phyloP scores from a whole-genome alignment of 2,329 filamentous ascomycete genomes.

The Botrytis galanthina region DNA sequence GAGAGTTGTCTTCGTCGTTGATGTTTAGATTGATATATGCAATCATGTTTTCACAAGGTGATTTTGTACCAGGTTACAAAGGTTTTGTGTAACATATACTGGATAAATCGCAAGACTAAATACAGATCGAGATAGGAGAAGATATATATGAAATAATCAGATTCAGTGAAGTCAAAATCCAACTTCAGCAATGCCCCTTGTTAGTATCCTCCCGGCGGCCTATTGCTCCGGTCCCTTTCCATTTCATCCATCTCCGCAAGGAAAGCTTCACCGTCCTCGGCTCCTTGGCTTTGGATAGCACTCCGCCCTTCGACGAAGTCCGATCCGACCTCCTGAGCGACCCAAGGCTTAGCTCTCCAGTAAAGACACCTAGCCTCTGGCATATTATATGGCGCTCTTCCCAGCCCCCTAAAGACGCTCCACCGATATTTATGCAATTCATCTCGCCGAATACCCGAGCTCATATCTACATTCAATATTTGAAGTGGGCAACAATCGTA shows the following conservation, averaged over 20 bases:
- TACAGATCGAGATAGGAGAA: background rate
- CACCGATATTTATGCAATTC: background rate
- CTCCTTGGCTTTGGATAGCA: no score
- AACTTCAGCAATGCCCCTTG: background rate
- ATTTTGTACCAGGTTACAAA: background rate
- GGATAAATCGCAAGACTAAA: background rate
- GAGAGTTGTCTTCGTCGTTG: background rate
- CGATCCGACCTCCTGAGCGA: accelerated
- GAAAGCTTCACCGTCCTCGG: background rate
- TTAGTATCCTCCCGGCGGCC: no score
- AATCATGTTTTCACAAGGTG: background rate
- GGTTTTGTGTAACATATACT: background rate
- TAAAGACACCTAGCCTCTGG: background rate
- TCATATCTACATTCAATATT: background rate
- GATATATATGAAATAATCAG: background rate
- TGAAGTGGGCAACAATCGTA: background rate
- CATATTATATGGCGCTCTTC: background rate
- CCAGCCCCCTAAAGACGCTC: background rate
- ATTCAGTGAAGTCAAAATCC: background rate
- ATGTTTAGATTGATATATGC: background rate
- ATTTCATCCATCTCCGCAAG: no score
- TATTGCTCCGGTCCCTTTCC: no score
- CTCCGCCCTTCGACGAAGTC: background rate
- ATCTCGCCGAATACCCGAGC: accelerated
- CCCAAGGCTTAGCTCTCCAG: background rate